These are phyloP conservation scores for Poa annua DNA, from an alignment of 176 grass and related monocot genomes.

Conservation along the genomic window DNA sequence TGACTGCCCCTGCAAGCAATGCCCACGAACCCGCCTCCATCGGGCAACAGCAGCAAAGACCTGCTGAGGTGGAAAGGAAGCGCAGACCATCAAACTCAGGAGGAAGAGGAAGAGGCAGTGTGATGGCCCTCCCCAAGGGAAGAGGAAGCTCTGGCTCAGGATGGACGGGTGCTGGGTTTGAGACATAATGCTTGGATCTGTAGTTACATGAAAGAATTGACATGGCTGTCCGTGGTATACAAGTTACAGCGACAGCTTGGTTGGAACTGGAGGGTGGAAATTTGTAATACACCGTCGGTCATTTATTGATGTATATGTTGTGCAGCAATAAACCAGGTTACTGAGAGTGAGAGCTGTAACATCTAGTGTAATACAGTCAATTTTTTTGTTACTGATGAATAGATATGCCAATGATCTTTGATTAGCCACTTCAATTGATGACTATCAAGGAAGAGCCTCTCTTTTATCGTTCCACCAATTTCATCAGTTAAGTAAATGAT, in stretches of 20 bases:
- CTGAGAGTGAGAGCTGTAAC: conserved; percentile 15
- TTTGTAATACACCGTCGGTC: background rate
- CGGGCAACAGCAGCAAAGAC: conserved; percentile 30
- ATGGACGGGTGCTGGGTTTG: conserved; percentile 93
- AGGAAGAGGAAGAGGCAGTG: conserved; percentile 64
- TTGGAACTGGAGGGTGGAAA: background rate
- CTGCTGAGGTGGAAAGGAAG: conserved; percentile 59
- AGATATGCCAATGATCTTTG: background rate
- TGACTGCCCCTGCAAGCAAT: conserved; percentile 29
- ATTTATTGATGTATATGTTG: conserved; percentile 39
- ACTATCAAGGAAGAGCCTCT: background rate
- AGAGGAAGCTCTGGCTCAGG: conserved; percentile 66
- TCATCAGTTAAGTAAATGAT: background rate
- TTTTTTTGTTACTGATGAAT: background rate
- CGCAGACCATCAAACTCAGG: conserved; percentile 51
- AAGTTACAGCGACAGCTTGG: background rate
- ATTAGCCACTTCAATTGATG: background rate
- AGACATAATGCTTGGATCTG: conserved; percentile 49
- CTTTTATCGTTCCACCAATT: background rate
- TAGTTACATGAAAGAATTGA: background rate
- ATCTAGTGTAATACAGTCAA: background rate
- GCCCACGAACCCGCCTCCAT: conserved; percentile 5
- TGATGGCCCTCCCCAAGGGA: conserved; percentile 70
- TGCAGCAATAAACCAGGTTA: background rate
- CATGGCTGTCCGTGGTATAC: background rate